Evolutionary conservation across 2,329 filamentous ascomycete species (phyloP).

Genomic region (Epichloe sibirici): DNA sequence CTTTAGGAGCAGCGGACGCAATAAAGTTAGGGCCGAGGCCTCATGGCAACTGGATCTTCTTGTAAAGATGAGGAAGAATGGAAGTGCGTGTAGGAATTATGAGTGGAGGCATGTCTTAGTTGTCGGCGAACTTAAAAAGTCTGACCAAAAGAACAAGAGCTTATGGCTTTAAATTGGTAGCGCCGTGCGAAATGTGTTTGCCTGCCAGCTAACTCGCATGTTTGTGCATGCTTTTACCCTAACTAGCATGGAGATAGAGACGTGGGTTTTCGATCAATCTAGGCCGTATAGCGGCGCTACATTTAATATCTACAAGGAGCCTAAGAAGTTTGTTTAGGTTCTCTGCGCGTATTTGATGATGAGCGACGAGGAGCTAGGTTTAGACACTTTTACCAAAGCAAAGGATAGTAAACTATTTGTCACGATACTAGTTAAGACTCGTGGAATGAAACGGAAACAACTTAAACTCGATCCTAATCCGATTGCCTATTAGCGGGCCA

Average conservation of each 20-base stretch:
- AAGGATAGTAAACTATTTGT: background rate
- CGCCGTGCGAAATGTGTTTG: constrained; percentile 4
- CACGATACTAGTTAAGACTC: background rate
- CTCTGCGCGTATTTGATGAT: constrained; percentile 5
- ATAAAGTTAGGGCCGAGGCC: constrained; percentile 3
- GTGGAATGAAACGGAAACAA: background rate
- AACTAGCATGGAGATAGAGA: constrained; percentile 1
- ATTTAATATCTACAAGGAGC: constrained; percentile 2
- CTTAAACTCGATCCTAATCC: background rate
- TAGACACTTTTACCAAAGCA: constrained; percentile 3
- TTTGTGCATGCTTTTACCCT: background rate
- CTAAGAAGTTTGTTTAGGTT: background rate
- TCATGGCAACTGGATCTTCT: background rate
- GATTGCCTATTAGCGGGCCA: background rate
- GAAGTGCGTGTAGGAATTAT: background rate
- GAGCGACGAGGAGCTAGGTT: constrained; percentile 6
- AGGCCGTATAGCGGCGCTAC: constrained; percentile 2
- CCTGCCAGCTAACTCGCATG: background rate
- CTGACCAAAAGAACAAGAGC: constrained; percentile 1
- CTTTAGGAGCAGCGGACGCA: background rate
- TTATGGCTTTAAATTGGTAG: constrained; percentile 2
- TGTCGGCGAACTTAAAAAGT: constrained; percentile 1
- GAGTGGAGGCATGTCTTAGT: background rate
- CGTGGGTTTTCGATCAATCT: constrained; percentile 5
- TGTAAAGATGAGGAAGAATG: background rate